Evolutionary conservation across 176 grass and related monocot species (phyloP), one percentile per base, ranked within the genome.

Genomic region (Panicum miliaceum): DNA sequence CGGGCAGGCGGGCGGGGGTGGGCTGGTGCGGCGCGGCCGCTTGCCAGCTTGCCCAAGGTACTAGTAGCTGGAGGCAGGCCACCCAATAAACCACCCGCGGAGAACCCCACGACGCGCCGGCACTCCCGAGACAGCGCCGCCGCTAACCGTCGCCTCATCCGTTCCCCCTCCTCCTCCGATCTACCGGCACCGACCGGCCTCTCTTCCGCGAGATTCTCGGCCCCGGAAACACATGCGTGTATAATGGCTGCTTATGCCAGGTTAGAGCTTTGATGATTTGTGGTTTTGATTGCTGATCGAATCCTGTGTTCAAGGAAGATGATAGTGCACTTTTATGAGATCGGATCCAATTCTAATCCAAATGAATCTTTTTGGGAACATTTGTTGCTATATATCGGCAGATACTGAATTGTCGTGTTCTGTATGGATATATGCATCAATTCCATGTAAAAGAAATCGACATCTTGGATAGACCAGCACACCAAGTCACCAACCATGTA

Each of bases 91-190:
- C 71, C 47, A 77, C 48, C 48, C n/a, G 57, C 12, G 47, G n/a
- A 41, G 41, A 40, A 10, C 53, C 45, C 48, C 51, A 81, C 32
- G n/a, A 18, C 72, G 16, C 71, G 48, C 54, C 81, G 68, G 23
- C 32, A 37, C 45, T 61, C 10, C 35, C 34, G 29, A 32, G 36
- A 2, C 62, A 23, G 32, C 88, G 61, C 25, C 40, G 16, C 35
- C 64, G 43, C 53, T 57, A 73, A 43, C 89, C 84, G 87, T 94
- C 90, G 84, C 85, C 48, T 82, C 38, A 27, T 13, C 38, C 4
- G 16, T 53, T 0, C 22, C 18, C 65, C 64, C 41, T 57, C 75
- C 84, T 69, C 75, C 84, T 67, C 42, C 26, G 76, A 57, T 82
- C 81, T 19, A 37, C 77, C 34, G 82, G 89, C 84, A 91, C 50